A percentile compares a stretch with the other conserved stretches of the same genome.
phyloP scores from a whole-genome alignment of 805 yeast genomes.

The Kodamaea nitidulidarum region DNA sequence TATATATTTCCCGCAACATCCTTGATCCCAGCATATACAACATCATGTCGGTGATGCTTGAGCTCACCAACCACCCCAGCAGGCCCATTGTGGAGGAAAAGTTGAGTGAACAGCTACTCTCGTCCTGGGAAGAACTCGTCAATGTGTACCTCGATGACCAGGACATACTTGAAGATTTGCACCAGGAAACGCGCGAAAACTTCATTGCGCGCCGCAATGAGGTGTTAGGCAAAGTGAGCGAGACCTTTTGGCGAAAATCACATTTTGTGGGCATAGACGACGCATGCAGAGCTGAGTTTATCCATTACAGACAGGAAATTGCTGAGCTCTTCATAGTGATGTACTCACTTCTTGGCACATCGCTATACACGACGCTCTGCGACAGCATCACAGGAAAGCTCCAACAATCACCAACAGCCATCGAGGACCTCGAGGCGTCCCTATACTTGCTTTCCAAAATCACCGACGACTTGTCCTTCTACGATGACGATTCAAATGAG shows the following conservation, averaged over 20 bases:
- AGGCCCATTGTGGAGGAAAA: constrained; percentile 57
- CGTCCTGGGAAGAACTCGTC: constrained; percentile 67
- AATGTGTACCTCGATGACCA: constrained; percentile 52
- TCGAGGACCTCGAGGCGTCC: constrained; percentile 53
- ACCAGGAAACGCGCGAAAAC: constrained; percentile 12
- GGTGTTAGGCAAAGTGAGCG: constrained; percentile 50
- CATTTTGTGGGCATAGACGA: constrained; percentile 33
- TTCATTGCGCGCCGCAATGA: constrained; percentile 17
- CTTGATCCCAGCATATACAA: constrained; percentile 30
- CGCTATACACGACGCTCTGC: constrained; percentile 45
- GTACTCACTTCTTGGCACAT: constrained; percentile 58
- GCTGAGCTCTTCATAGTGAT: constrained; percentile 72
- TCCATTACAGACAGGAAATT: constrained; percentile 65
- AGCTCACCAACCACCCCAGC: constrained; percentile 54
- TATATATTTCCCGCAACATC: constrained; percentile 39
- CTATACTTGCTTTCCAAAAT: constrained; percentile 55
- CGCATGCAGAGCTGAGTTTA: constrained; percentile 49
- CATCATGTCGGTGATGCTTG: constrained; percentile 47
- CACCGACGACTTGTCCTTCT: constrained; percentile 47
- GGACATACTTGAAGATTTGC: constrained; percentile 20
- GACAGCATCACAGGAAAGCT: constrained; percentile 28
- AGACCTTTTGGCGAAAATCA: constrained; percentile 66
- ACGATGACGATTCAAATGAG: constrained; percentile 30
- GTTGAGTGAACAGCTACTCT: constrained; percentile 47
- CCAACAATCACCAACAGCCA: neutral